phyloP scores from a whole-genome alignment of 108 stramenopile species.

The Skeletonema menzelii region DNA sequence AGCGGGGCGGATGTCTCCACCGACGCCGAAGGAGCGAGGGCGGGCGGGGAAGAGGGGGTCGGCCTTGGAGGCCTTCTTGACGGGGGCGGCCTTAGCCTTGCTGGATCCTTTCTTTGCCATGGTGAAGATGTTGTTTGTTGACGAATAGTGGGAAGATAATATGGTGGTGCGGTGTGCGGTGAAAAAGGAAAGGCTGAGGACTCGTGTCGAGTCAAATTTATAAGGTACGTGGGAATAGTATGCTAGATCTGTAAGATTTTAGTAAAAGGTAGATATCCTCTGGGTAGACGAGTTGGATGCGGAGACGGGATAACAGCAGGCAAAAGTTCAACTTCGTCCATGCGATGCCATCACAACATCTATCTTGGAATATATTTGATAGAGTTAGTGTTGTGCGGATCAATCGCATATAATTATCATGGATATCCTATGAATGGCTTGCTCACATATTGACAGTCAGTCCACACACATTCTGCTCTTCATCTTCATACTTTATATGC shows the following conservation, averaged over 20 bases:
- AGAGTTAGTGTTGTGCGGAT: too few relatives aligned
- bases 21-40: constrained; percentile 89
- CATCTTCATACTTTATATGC: too few relatives aligned
- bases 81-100: constrained; percentile 42
- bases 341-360: too few relatives aligned
- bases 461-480: not conserved
- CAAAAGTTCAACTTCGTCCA: too few relatives aligned
- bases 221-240: not conserved
- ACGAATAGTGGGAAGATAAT: not conserved
- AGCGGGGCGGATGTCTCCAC: constrained; percentile 92
- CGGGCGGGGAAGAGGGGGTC: constrained; percentile 95
- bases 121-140: constrained; percentile 6
- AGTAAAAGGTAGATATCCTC: not conserved
- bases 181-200: not conserved
- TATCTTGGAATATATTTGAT: too few relatives aligned
- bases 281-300: not conserved
- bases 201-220: not conserved
- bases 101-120: constrained; percentile 73
- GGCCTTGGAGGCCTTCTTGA: constrained; percentile 58
- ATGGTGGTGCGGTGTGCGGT: not conserved
- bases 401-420: too few relatives aligned
- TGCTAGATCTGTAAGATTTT: not conserved
- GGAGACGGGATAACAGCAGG: not conserved
- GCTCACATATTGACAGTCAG: too few relatives aligned
- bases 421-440: too few relatives aligned